These are phyloP conservation scores for Prunus campanulata DNA, from an alignment of 306 rosid genomes.

Conservation along the genomic window DNA sequence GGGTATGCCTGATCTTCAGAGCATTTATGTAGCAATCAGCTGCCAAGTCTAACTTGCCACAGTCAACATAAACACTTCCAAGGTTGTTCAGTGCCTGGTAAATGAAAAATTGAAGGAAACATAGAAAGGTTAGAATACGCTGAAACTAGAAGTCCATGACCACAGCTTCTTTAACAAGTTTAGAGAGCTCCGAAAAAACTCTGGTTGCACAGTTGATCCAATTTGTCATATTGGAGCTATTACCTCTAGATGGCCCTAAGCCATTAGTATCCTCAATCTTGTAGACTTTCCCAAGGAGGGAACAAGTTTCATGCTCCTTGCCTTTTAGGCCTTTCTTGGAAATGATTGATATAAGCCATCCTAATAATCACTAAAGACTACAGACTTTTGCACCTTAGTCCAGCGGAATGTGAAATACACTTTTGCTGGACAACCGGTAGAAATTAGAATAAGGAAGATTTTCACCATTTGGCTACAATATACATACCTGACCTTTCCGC, in stretches of 20 bases:
- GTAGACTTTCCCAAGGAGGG: not conserved
- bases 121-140: slow-evolving; percentile 10
- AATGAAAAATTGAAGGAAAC: slow-evolving; percentile 18
- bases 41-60: slow-evolving; percentile 64
- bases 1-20: slow-evolving; percentile 81
- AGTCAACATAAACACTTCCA: slow-evolving; percentile 88
- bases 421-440: not conserved
- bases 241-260: not conserved
- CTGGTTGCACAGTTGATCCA: not conserved
- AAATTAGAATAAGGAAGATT: not conserved
- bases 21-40: slow-evolving; percentile 90
- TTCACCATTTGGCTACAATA: slow-evolving; percentile 8
- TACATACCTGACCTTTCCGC: slow-evolving; percentile 93
- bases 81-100: slow-evolving; percentile 88
- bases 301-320: not conserved
- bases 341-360: not conserved
- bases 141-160: not conserved
- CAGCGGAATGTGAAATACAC: not conserved
- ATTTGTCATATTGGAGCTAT: not conserved
- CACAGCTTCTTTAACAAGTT: not conserved
- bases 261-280: not conserved
- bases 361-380: not conserved
- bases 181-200: not conserved
- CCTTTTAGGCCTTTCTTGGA: not conserved
- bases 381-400: not conserved